Percentiles rank a stretch among this genome's conserved stretches.
Evolutionary conservation across 2,329 filamentous ascomycete species (phyloP).

Genomic region (Aspergillus intermedius): DNA sequence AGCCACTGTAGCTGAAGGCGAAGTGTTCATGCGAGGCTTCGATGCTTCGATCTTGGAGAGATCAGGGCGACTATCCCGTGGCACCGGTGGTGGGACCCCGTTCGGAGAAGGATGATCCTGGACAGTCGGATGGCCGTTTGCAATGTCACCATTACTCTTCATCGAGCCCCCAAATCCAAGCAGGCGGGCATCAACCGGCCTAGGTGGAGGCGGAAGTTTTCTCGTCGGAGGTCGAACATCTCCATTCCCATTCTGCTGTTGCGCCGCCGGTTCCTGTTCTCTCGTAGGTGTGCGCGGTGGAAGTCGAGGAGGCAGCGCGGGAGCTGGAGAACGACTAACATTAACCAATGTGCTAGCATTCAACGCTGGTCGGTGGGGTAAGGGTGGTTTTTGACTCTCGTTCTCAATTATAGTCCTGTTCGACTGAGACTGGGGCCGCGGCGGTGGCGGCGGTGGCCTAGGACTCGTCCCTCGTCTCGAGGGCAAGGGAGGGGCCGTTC

Average conservation of each 20-base stretch:
- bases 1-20: slow-evolving; percentile 10
- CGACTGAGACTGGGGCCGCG: slow-evolving; percentile 14
- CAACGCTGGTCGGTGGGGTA: slow-evolving; percentile 18
- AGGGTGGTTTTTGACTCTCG: slow-evolving; percentile 12
- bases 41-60: slow-evolving; percentile 50
- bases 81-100: slow-evolving; percentile 44
- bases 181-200: slow-evolving; percentile 31
- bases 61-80: slow-evolving; percentile 51
- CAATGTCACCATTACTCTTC: slow-evolving; percentile 18
- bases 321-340: background rate
- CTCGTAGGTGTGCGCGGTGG: slow-evolving; percentile 15
- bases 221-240: slow-evolving; percentile 16
- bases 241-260: slow-evolving; percentile 4
- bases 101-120: slow-evolving; percentile 14
- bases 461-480: slow-evolving; percentile 36
- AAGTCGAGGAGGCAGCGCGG: slow-evolving; percentile 1
- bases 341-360: slow-evolving; percentile 8
- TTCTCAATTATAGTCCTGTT: slow-evolving; percentile 6
- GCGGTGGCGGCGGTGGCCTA: slow-evolving; percentile 13
- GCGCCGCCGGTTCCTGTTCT: slow-evolving; percentile 7
- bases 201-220: slow-evolving; percentile 28
- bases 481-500: slow-evolving; percentile 48
- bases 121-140: slow-evolving; percentile 3
- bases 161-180: slow-evolving; percentile 46
- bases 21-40: slow-evolving; percentile 38